Conservation (phyloP, 2,329 filamentous ascomycete genomes). For the Fusarium guadeloupense region DNA sequence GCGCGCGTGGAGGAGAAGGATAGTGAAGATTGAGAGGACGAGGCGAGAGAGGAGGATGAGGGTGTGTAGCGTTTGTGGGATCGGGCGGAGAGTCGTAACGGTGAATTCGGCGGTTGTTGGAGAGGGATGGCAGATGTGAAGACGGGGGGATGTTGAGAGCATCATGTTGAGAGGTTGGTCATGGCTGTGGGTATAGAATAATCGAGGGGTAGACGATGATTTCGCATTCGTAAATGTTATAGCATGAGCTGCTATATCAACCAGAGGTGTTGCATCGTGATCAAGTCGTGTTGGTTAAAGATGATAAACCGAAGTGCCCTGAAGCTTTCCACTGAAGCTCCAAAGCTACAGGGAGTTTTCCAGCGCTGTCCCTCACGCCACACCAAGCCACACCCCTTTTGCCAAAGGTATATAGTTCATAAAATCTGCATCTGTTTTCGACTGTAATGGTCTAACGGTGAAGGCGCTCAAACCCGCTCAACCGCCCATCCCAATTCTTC, state of each 20-base stretch:
- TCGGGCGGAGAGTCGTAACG: slow-evolving; percentile 78
- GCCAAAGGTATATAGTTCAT: slow-evolving; percentile 37
- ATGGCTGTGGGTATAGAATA: neutral
- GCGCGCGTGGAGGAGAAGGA: slow-evolving; percentile 61
- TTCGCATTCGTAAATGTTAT: neutral
- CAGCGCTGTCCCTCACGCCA: neutral
- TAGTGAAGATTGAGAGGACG: slow-evolving; percentile 54
- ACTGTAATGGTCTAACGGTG: slow-evolving; percentile 72
- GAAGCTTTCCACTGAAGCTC: neutral
- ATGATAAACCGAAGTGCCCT: neutral
- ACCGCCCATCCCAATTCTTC: slow-evolving; percentile 59
- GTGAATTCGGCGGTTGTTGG: slow-evolving; percentile 93
- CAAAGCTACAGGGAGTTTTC: neutral
- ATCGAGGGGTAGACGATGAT: neutral
- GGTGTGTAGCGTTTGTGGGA: slow-evolving; percentile 57
- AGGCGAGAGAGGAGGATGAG: slow-evolving; percentile 54
- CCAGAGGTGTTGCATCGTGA: neutral
- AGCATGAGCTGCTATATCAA: neutral
- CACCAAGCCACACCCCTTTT: neutral
- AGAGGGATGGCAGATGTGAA: slow-evolving; percentile 74
- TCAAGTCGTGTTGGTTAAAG: neutral
- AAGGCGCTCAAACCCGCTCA: slow-evolving; percentile 64
- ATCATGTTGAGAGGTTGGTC: slow-evolving; percentile 52
- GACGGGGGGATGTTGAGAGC: slow-evolving; percentile 68
- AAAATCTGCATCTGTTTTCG: slow-evolving; percentile 35